Evolutionary conservation across 2,329 filamentous ascomycete species (phyloP).

Genomic region (Botrytis byssoidea): DNA sequence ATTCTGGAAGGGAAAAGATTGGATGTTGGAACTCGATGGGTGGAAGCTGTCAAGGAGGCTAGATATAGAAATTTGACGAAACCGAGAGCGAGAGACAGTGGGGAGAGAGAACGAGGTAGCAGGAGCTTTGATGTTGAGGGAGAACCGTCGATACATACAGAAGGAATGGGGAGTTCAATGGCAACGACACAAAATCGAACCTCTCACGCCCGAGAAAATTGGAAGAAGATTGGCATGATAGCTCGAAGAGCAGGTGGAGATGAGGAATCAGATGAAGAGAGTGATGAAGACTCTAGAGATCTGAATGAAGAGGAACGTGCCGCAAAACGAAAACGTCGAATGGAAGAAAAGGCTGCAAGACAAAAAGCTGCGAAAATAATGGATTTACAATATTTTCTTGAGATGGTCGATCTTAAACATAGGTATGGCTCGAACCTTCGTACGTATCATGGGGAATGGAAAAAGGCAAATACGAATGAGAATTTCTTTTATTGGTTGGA

Average conservation of each 20-base stretch:
- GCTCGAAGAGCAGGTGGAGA: conserved; percentile 71
- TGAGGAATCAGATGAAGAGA: conserved; percentile 43
- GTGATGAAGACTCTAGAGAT: conserved; percentile 26
- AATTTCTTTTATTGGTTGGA: conserved; percentile 97
- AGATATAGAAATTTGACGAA: conserved; percentile 52
- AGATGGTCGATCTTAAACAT: conserved; percentile 86
- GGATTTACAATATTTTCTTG: conserved; percentile 78
- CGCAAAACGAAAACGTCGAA: conserved; percentile 42
- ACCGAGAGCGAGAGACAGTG: conserved; percentile 41
- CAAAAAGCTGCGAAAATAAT: conserved; percentile 72
- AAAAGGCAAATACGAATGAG: conserved; percentile 69
- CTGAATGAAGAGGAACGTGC: conserved; percentile 42
- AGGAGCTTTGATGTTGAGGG: conserved; percentile 31
- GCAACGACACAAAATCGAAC: neutral
- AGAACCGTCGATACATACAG: conserved; percentile 24
- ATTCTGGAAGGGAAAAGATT: conserved; percentile 68
- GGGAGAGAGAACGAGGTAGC: conserved; percentile 22
- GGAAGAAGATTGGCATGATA: conserved; percentile 71
- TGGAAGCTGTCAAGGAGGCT: conserved; percentile 54
- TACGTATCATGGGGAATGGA: conserved; percentile 83
- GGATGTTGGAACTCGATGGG: conserved; percentile 36
- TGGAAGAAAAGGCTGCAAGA: conserved; percentile 54
- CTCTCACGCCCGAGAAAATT: conserved; percentile 60
- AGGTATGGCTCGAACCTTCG: conserved; percentile 65
- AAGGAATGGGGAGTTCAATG: neutral